Evolutionary conservation across 2,329 filamentous ascomycete species (phyloP).

Genomic region (Fusarium anguioides): DNA sequence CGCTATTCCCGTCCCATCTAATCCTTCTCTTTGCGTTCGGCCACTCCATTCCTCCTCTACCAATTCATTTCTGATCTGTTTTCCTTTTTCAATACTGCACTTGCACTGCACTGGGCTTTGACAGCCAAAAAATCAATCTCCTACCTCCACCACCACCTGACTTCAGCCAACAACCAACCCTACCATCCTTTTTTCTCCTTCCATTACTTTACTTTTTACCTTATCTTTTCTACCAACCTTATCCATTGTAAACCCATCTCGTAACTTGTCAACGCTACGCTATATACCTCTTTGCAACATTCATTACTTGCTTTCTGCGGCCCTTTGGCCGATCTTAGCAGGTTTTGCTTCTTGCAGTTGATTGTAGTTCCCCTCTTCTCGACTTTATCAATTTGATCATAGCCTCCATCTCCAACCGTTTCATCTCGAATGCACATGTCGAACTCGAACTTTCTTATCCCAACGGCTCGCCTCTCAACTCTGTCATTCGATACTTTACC

Average conservation of each 20-base stretch:
- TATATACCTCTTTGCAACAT: slow-evolving; percentile 16
- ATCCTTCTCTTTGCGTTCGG: slow-evolving; percentile 40
- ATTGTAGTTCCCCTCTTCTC: slow-evolving; percentile 36
- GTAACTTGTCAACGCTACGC: slow-evolving; percentile 28
- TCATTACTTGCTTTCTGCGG: slow-evolving; percentile 35
- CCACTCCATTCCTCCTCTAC: slow-evolving; percentile 42
- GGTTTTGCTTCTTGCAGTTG: slow-evolving; percentile 24
- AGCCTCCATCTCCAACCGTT: slow-evolving; percentile 19
- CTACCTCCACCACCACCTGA: slow-evolving; percentile 42
- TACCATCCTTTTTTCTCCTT: slow-evolving; percentile 13
- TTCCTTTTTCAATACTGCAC: slow-evolving; percentile 12
- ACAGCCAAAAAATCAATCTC: slow-evolving; percentile 46
- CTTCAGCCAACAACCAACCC: slow-evolving; percentile 15
- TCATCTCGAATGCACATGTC: slow-evolving; percentile 44
- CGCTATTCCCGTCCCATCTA: slow-evolving; percentile 46
- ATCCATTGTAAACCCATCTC: slow-evolving; percentile 29
- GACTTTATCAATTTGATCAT: slow-evolving; percentile 27
- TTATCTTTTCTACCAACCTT: slow-evolving; percentile 9
- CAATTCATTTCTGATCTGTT: slow-evolving; percentile 40
- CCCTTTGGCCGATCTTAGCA: slow-evolving; percentile 37
- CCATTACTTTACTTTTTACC: neutral
- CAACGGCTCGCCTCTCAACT: slow-evolving; percentile 37
- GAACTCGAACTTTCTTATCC: slow-evolving; percentile 35
- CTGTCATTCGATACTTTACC: slow-evolving; percentile 15
- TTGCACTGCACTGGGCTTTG: slow-evolving; percentile 40